Conservation (phyloP, 768 basidiomycete species). For the Pholiota molesta region DNA sequence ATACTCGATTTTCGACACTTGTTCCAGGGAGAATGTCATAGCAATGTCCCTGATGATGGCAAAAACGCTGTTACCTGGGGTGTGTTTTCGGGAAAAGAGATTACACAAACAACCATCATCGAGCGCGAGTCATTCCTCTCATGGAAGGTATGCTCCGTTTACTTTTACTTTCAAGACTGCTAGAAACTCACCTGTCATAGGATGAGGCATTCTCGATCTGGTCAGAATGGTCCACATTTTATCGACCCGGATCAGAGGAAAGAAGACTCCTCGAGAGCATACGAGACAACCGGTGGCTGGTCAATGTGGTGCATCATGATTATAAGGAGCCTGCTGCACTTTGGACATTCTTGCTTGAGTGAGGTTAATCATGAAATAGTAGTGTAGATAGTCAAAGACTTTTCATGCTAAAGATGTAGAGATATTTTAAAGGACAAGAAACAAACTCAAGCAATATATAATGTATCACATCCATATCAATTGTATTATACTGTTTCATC, state of each 20-base stretch:
- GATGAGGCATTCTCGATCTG: slow-evolving; percentile 97
- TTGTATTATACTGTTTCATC: neutral
- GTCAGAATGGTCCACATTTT: slow-evolving; percentile 92
- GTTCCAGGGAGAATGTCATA: slow-evolving; percentile 73
- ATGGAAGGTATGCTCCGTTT: slow-evolving; percentile 76
- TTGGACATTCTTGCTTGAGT: slow-evolving; percentile 79
- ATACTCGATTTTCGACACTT: neutral
- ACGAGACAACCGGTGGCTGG: slow-evolving; percentile 79
- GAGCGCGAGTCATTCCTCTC: slow-evolving; percentile 92
- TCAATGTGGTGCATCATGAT: slow-evolving; percentile 93
- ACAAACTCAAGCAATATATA: neutral
- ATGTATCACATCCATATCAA: neutral
- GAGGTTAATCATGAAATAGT: too few relatives aligned
- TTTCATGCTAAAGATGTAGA: neutral
- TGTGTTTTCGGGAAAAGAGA: slow-evolving; percentile 95
- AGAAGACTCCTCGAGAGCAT: slow-evolving; percentile 74
- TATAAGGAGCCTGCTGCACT: slow-evolving; percentile 78
- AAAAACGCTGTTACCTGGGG: slow-evolving; percentile 99
- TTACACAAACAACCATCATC: slow-evolving; percentile 95
- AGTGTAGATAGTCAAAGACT: too few relatives aligned
- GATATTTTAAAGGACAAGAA: neutral
- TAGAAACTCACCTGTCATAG: slow-evolving; percentile 40
- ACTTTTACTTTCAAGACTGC: neutral
- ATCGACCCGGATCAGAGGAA: slow-evolving; percentile 73
- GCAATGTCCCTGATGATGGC: slow-evolving; percentile 77